Percentiles rank a stretch among this genome's conserved stretches.
Evolutionary conservation across 2,329 filamentous ascomycete species (phyloP).

Genomic region (Penicillium sp.): DNA sequence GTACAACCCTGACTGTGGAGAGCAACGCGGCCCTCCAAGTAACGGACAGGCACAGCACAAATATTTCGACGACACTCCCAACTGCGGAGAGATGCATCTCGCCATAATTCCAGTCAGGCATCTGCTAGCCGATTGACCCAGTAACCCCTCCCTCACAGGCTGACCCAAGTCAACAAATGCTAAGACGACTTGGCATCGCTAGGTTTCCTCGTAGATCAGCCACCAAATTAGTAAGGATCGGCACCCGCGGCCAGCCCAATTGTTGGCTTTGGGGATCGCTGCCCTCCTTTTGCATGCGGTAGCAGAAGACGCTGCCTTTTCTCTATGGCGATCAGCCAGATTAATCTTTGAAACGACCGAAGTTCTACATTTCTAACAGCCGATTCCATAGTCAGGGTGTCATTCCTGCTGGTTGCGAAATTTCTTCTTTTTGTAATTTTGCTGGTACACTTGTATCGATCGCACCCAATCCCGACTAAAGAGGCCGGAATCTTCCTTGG

Average conservation of each 20-base stretch:
- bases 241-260: slow-evolving; percentile 17
- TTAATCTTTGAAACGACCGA: slow-evolving; percentile 1
- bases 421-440: not conserved
- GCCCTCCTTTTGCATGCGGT: slow-evolving; percentile 18
- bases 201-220: slow-evolving; percentile 32
- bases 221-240: slow-evolving; percentile 31
- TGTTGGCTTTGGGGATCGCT: slow-evolving; percentile 20
- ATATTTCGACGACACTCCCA: not conserved
- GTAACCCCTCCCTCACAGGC: slow-evolving; percentile 18
- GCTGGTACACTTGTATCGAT: not conserved
- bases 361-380: not conserved
- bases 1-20: not conserved
- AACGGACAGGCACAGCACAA: not conserved
- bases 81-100: not conserved
- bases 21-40: slow-evolving; percentile 1
- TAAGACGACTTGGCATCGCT: slow-evolving; percentile 30
- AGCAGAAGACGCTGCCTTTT: slow-evolving; percentile 10
- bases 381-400: no score
- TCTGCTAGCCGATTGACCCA: slow-evolving; percentile 5
- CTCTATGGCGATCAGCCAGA: not conserved
- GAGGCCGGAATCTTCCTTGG: slow-evolving; percentile 15
- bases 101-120: not conserved
- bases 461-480: not conserved
- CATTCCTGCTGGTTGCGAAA: not conserved
- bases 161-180: slow-evolving; percentile 11